These are phyloP conservation scores for Saccharomyces cerevisiae DNA, from an alignment of 805 yeast genomes.

Conservation along the genomic window DNA sequence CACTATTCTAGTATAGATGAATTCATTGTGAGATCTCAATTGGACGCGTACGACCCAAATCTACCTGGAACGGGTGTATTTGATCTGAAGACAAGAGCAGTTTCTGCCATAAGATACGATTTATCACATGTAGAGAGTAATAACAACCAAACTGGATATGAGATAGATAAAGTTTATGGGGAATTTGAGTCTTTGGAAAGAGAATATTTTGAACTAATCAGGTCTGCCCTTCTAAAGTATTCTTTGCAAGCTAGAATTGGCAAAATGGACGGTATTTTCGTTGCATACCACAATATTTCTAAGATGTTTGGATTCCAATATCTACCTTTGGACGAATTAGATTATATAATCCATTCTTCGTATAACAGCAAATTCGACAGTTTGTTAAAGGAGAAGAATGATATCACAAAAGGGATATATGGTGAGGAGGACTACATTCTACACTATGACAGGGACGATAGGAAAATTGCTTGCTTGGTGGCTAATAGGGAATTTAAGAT, in stretches of 20 bases:
- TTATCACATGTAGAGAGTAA: conserved; percentile 47
- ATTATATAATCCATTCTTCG: conserved; percentile 48
- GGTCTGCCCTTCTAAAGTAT: conserved; percentile 75
- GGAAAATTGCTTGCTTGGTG: conserved; percentile 29
- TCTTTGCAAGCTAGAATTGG: conserved; percentile 90
- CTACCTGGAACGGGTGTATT: conserved; percentile 88
- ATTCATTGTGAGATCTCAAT: conserved; percentile 80
- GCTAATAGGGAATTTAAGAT: conserved; percentile 64
- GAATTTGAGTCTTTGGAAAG: conserved; percentile 71
- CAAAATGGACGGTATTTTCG: conserved; percentile 90
- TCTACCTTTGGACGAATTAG: conserved; percentile 66
- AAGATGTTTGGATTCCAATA: conserved; percentile 86
- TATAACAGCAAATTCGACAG: conserved; percentile 22
- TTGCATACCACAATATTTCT: conserved; percentile 81
- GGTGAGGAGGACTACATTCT: conserved; percentile 20
- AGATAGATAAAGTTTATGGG: conserved; percentile 55
- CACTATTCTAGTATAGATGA: conserved; percentile 64
- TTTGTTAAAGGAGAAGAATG: conserved; percentile 10
- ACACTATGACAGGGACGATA: conserved; percentile 15
- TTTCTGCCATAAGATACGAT: conserved; percentile 76
- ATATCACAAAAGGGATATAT: conserved; percentile 10
- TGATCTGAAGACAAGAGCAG: conserved; percentile 89
- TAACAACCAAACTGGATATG: conserved; percentile 56
- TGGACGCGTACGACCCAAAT: conserved; percentile 70
- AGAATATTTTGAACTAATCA: conserved; percentile 66